These are phyloP conservation scores for Austroboletus olivaceoglutinosus DNA, from an alignment of 1,284 basidiomycete genomes.

Conservation along the genomic window DNA sequence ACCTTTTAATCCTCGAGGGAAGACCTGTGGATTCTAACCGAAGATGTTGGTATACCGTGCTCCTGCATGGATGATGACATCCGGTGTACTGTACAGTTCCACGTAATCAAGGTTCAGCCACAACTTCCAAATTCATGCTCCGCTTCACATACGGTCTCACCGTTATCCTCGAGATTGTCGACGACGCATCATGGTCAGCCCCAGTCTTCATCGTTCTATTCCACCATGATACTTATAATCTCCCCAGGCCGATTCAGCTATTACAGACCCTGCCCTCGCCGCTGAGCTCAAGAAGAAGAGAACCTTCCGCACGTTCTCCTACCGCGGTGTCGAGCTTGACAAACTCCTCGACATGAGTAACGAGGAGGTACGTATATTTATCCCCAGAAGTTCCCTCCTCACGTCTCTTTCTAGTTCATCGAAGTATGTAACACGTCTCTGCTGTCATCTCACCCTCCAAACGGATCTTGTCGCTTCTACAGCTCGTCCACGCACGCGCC, in stretches of 20 bases:
- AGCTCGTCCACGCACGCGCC: slow-evolving; percentile 98
- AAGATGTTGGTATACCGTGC: slow-evolving; percentile 33
- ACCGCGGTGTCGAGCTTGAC: slow-evolving; percentile 96
- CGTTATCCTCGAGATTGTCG: slow-evolving; percentile 24
- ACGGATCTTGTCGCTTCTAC: slow-evolving; percentile 17
- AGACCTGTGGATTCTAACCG: slow-evolving; percentile 89
- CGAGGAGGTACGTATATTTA: slow-evolving; percentile 69
- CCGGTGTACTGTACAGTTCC: slow-evolving; percentile 55
- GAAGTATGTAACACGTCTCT: slow-evolving; percentile 50
- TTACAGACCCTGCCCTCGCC: slow-evolving; percentile 86
- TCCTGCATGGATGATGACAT: background rate
- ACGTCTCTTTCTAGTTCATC: slow-evolving; percentile 53
- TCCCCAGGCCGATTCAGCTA: slow-evolving; percentile 67
- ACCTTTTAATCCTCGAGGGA: slow-evolving; percentile 86
- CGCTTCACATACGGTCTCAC: slow-evolving; percentile 29
- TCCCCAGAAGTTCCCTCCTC: background rate
- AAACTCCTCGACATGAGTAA: slow-evolving; percentile 96
- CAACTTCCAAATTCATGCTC: slow-evolving; percentile 43
- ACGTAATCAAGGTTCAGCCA: slow-evolving; percentile 46
- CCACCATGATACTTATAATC: slow-evolving; percentile 2
- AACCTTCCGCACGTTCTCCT: slow-evolving; percentile 98
- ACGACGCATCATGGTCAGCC: slow-evolving; percentile 58
- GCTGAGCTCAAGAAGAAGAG: slow-evolving; percentile 97
- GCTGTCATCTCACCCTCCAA: slow-evolving; percentile 7
- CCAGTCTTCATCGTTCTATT: background rate